Percentiles rank a stretch among this genome's conserved stretches.
phyloP scores from a whole-genome alignment of 345 rosid species.

The Camelina laxa region DNA sequence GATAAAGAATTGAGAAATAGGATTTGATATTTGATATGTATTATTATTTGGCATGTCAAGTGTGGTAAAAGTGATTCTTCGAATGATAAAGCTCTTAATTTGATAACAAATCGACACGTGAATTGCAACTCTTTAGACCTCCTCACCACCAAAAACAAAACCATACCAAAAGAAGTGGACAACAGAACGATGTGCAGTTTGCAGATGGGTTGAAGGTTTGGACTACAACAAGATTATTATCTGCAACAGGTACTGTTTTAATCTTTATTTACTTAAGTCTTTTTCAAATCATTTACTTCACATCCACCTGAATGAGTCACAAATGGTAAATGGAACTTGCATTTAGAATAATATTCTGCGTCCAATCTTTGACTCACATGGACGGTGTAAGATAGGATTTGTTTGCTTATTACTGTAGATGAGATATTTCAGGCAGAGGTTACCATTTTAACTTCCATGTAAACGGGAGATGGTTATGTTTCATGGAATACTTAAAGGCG shows the following conservation, averaged over 20 bases:
- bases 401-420: conserved; percentile 9
- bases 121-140: too few relatives aligned
- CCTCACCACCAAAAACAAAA: too few relatives aligned
- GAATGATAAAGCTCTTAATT: too few relatives aligned
- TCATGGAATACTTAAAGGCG: neutral
- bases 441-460: neutral
- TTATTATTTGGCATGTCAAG: too few relatives aligned
- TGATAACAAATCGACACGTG: too few relatives aligned
- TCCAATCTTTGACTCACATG: neutral
- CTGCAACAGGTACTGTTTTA: conserved; percentile 75
- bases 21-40: too few relatives aligned
- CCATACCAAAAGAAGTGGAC: conserved; percentile 66
- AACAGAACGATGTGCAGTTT: conserved; percentile 95
- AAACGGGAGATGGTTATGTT: conserved; percentile 7
- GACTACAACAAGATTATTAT: conserved; percentile 97
- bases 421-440: conserved; percentile 11
- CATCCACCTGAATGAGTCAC: neutral
- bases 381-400: neutral
- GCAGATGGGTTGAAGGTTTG: conserved; percentile 99
- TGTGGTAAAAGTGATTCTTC: too few relatives aligned
- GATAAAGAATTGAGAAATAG: too few relatives aligned
- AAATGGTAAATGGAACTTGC: conserved; percentile 9
- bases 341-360: conserved; percentile 8
- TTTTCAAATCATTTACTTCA: neutral
- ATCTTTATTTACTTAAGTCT: conserved; percentile 10